phyloP scores from a whole-genome alignment of 1,284 basidiomycete species.

The Cryptococcus maquisensis region DNA sequence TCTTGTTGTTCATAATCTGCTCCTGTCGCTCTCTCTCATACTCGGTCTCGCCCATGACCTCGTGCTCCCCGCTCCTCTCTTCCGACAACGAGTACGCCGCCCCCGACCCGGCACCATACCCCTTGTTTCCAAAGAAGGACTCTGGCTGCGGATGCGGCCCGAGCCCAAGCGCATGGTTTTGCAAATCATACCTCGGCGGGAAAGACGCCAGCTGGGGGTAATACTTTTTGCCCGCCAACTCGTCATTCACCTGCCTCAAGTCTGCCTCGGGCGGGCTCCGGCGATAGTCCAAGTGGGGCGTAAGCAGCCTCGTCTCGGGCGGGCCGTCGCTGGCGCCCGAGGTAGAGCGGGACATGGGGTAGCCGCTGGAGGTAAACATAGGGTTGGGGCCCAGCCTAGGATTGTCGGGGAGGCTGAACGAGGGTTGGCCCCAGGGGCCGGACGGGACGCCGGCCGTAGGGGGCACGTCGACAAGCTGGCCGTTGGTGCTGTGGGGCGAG shows the following conservation, averaged over 20 bases:
- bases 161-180: constrained; percentile 7
- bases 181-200: constrained; percentile 14
- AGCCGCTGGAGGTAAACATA: neutral
- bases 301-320: constrained; percentile 26
- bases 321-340: constrained; percentile 26
- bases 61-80: constrained; percentile 19
- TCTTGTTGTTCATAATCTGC: constrained; percentile 37
- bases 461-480: constrained; percentile 14
- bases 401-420: constrained; percentile 14
- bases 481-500: constrained; percentile 27
- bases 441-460: constrained; percentile 17
- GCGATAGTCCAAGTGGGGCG: constrained; percentile 28
- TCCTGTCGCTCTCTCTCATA: constrained; percentile 39
- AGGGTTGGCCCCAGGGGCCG: constrained; percentile 13
- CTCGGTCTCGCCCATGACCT: constrained; percentile 23
- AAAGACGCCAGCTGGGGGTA: constrained; percentile 5
- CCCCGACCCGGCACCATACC: constrained; percentile 5
- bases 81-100: constrained; percentile 23
- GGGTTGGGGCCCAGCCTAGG: neutral
- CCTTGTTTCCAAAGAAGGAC: constrained; percentile 14
- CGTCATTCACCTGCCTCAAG: constrained; percentile 34
- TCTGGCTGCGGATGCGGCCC: constrained; percentile 29
- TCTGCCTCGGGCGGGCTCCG: constrained; percentile 22
- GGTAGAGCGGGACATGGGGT: constrained; percentile 38
- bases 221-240: constrained; percentile 14